Base-by-base conservation (phyloP, 352 stramenopile genomes). In the Globisporangium paddicum region DNA sequence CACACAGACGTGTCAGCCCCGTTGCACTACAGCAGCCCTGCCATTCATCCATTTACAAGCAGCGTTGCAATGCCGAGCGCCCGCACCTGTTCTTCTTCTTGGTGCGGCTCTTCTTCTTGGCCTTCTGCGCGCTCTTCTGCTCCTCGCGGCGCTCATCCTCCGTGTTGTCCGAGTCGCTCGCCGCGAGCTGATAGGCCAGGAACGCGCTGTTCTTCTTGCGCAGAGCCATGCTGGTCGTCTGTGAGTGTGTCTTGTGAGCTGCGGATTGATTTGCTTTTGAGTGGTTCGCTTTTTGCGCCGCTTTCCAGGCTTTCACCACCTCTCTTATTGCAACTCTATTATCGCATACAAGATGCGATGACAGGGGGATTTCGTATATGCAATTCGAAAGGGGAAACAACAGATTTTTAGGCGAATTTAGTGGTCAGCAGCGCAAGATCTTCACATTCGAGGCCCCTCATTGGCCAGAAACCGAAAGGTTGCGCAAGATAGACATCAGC, bases 71-170 rank as follows among this genome's bases (percentile, higher is more conserved):
- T 44, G 21, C 3, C 50, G 6, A 13, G 28, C 25, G 18, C 41
- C 46, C 67, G 35, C 60, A 75, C 80, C 56, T 88, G 74, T 63
- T 88, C 52, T 86, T 90, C 69, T 90, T 90, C 69, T 88, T 89
- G 64, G 59, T 75, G 72, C 76, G 77, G 51, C 64, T 75, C 62
- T 92, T 92, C 62, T 89, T 87, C 69, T 82, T 85, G 52, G 74
- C 67, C 54, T 89, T 87, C 54, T 89, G 79, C 63, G 83, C 83
- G 35, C 62, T 61, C 67, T 73, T 73, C 11, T 80, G 75, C 65
- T 88, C 69, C 53, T 77, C 65, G 46, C 69, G 58, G 25, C 68
- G 69, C 69, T 92, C 78, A 30, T 88, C 69, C 16, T 67, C 70
- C 58, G 74, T 90, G 40, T 48, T 69, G 55, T 84, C 80, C 57